These are phyloP conservation scores for Talaromyces albobiverticillius DNA, from an alignment of 2,329 filamentous ascomycete species.

Conservation along the genomic window DNA sequence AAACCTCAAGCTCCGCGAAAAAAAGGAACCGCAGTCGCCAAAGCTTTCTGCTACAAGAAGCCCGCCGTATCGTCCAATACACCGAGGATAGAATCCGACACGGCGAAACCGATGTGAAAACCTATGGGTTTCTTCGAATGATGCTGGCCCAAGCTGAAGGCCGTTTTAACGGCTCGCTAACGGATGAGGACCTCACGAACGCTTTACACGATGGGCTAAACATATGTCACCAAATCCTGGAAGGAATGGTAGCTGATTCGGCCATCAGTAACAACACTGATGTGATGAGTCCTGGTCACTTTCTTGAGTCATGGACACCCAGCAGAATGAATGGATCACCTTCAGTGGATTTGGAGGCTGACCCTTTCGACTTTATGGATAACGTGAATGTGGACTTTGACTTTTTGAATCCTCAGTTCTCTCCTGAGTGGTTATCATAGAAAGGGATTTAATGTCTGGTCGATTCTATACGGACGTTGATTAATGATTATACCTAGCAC, in stretches of 20 bases:
- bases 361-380: neutral
- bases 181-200: neutral
- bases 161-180: constrained; percentile 10
- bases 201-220: neutral
- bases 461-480: neutral
- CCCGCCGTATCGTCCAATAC: constrained; percentile 21
- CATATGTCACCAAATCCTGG: neutral
- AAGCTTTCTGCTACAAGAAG: constrained; percentile 18
- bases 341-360: neutral
- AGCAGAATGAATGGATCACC: neutral
- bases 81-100: constrained; percentile 23
- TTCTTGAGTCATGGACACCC: neutral
- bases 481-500: too few relatives aligned
- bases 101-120: constrained; percentile 33
- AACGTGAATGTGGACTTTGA: constrained; percentile 4
- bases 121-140: constrained; percentile 27
- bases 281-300: neutral
- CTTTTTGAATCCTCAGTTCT: neutral
- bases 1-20: constrained; percentile 15
- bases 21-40: constrained; percentile 14
- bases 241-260: neutral
- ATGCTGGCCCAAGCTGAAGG: constrained; percentile 23
- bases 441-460: neutral
- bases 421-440: neutral
- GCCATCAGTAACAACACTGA: neutral